Base-by-base conservation (phyloP, 2,329 filamentous ascomycete genomes). In the Fusarium nurragi region DNA sequence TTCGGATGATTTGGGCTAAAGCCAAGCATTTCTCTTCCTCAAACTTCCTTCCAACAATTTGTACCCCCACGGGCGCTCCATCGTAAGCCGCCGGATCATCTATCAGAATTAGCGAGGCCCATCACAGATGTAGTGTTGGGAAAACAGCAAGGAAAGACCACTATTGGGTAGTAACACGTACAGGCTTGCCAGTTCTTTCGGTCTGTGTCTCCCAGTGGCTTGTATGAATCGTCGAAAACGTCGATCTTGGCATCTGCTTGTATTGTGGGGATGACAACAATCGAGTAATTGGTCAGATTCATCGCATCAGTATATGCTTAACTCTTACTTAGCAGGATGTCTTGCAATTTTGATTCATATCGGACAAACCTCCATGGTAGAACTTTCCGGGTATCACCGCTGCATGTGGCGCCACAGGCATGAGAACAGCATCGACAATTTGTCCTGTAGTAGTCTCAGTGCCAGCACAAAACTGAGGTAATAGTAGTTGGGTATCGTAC, bases 281-380 rank as follows among this genome's bases (percentile, higher is more conserved):
- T 77, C 2, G 81, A 84, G 55, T 88, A 88, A 68, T 88, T 85
- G 18, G 88, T 64, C 18, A 85, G 44, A 64, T 88, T 89, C 40
- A 86, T 77, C 13, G 77, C 54, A 32, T 72, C 68, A 2, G 73
- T 74, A 8, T 78, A 78, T 5, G 60, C 76, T 77, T 5, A 16
- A 21, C 13, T 4, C 0, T 7, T 7, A 13, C 2, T 45, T 21
- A 60, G 16, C 1, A 26, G 1, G 14, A 2, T 3, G 8, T 10
- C 3, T 2, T 16, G 4, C 5, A 9, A 21, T 9, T 12, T 3
- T 8, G 0, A 6, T 4, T 2, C 5, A 3, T 3, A 11, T 1
- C 14, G 5, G 1, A 6, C 4, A 25, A 28, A 68, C 75, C 70
- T 3, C 64, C 64, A n/a, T 76, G 67, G 21, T 76, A 78, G 68